Percentiles rank a stretch among this genome's conserved stretches.
Conservation (phyloP, 441 rosid species). For the Adansonia grandidieri region DNA sequence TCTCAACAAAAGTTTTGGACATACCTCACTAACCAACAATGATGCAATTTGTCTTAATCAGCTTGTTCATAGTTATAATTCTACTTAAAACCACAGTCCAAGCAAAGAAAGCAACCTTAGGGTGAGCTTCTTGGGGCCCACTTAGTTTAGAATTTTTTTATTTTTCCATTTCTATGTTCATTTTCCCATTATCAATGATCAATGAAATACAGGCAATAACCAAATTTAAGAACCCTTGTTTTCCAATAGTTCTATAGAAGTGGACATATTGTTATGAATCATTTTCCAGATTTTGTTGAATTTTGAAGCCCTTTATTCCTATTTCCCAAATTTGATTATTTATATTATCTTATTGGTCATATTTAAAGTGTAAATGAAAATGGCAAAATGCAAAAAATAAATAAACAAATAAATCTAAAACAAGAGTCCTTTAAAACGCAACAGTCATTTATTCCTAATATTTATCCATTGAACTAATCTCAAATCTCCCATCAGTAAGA, state of each 20-base stretch:
- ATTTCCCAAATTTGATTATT: background rate
- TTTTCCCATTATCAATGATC: background rate
- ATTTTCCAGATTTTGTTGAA: background rate
- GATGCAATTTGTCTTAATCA: slow-evolving; percentile 4
- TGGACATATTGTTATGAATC: background rate
- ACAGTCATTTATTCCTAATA: background rate
- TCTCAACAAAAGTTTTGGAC: background rate
- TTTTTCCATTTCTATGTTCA: too few relatives aligned
- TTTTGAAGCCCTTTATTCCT: background rate
- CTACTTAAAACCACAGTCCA: background rate
- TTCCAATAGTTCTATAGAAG: background rate
- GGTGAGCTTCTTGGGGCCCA: too few relatives aligned
- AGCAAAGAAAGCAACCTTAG: too few relatives aligned
- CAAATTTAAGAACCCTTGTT: background rate
- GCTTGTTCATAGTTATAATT: background rate
- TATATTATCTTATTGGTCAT: background rate
- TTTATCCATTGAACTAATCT: background rate
- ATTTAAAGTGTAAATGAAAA: background rate
- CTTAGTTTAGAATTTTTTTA: too few relatives aligned
- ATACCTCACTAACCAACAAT: background rate
- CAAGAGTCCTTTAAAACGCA: background rate
- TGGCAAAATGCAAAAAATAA: background rate
- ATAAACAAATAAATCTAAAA: background rate
- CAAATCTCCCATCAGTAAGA: background rate
- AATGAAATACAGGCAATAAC: background rate